phyloP scores from a whole-genome alignment of 495 filamentous ascomycete genomes.

The Ascodesmis nigricans region DNA sequence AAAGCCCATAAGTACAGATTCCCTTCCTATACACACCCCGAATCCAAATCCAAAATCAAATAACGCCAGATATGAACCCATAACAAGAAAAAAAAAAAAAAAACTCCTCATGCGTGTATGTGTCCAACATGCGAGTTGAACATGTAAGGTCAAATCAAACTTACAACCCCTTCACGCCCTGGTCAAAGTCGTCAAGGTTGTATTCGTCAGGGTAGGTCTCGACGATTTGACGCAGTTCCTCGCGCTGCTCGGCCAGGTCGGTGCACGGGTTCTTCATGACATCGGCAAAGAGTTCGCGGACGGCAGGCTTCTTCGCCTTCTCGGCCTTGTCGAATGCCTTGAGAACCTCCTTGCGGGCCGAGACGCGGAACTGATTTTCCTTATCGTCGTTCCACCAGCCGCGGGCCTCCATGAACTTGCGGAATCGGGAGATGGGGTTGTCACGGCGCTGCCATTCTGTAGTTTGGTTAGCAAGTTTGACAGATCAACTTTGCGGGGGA shows the following conservation, averaged over 20 bases:
- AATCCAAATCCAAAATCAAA: no score
- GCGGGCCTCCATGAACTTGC: constrained; percentile 63
- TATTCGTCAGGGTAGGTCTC: constrained; percentile 87
- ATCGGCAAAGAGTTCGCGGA: constrained; percentile 61
- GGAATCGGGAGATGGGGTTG: constrained; percentile 28
- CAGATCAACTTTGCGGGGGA: no score
- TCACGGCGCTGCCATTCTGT: not conserved
- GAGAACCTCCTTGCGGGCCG: constrained; percentile 53
- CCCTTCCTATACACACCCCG: no score
- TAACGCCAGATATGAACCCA: no score
- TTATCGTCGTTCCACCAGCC: constrained; percentile 31
- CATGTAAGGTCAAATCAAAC: not conserved
- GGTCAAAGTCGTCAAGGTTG: constrained; percentile 56
- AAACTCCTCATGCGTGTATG: no score
- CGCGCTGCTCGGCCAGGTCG: constrained; percentile 59
- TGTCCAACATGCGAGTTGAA: no score
- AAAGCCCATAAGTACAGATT: no score
- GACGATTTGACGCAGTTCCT: constrained; percentile 49
- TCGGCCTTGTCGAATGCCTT: constrained; percentile 74
- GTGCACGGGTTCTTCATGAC: constrained; percentile 74
- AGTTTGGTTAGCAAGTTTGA: not conserved
- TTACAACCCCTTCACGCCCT: constrained; percentile 43
- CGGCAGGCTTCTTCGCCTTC: constrained; percentile 63
- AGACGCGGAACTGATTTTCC: constrained; percentile 49
- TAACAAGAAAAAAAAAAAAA: no score